Evolutionary conservation across 1,139 yeast species (phyloP).

Genomic region (Hanseniaspora gamundiae): DNA sequence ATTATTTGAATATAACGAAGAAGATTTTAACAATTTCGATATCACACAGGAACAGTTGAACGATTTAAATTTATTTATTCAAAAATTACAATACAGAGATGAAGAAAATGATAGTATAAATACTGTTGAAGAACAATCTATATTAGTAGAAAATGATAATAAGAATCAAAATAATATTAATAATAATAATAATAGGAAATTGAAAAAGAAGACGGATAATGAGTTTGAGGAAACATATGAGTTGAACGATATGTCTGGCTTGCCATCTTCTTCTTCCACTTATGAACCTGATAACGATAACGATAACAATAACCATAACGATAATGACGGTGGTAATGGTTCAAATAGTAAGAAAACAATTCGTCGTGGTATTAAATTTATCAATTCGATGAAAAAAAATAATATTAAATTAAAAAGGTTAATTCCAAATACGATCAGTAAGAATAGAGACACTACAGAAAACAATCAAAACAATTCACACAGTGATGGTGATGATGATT

Average conservation of each 20-base stretch:
- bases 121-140: background rate
- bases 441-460: background rate
- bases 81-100: background rate
- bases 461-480: background rate
- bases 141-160: background rate
- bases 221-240: slow-evolving; percentile 22
- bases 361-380: background rate
- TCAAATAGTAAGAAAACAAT: background rate
- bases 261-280: background rate
- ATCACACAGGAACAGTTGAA: background rate
- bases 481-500: no score
- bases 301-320: background rate
- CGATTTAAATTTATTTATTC: background rate
- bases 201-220: slow-evolving; percentile 7
- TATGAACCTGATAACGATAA: background rate
- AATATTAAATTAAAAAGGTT: background rate
- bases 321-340: background rate
- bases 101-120: background rate
- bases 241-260: slow-evolving; percentile 13
- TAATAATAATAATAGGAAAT: no score
- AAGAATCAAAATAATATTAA: background rate
- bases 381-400: slow-evolving; percentile 1
- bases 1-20: slow-evolving; percentile 4
- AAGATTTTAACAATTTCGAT: slow-evolving; percentile 1
- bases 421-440: background rate